Base-by-base conservation (phyloP, 257 asterid genomes). In the Solanum sitiens region DNA sequence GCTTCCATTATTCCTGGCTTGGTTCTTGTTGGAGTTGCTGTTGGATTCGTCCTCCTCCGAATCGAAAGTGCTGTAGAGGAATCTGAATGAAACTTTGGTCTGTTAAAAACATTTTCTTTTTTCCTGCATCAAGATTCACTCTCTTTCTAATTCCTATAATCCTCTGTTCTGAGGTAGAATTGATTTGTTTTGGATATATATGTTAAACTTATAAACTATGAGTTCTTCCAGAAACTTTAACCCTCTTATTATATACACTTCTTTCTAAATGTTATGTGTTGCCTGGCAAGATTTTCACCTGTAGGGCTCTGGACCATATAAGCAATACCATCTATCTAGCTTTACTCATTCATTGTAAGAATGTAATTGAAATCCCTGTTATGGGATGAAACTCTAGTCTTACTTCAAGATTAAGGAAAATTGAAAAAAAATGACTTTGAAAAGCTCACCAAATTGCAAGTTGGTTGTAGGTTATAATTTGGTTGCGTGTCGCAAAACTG, bases 31-130 rank as follows among this genome's bases (percentile, higher is more conserved):
- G 99, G 99, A 13, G 99, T 96, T 4, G 98, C 99, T 0, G 94
- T 94, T 53, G 98, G 99, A 30, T 96, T 96, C 88, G 95, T 92
- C 74, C 98, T 96, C 47, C 99, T 96, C 39, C 96, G 98, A 53
- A 25, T 96, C 59, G 99, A 96, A 90, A 95, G 95, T 2, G 8
- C 87, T 3, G 87, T 94, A 16, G 99, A 96, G 92, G 98, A 95
- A 84, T 20, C 93, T 63, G 98, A 94, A 88, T 92, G 92, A 94
- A 44, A 18, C 30, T 76, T 89, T 87, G 83, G 56, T 68, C 61
- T 80, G 86, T 40, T 86, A 44, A 72, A 27, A 37, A 59, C 56
- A 20, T 14, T 42, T 86, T 89, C 85, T 87, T 83, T 89, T 56
- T 91, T 84, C 84, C 83, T 91, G 86, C 39, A 83, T 89, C 86